Base-by-base conservation (phyloP, 2,329 filamentous ascomycete genomes). In the Colletotrichum sp. region DNA sequence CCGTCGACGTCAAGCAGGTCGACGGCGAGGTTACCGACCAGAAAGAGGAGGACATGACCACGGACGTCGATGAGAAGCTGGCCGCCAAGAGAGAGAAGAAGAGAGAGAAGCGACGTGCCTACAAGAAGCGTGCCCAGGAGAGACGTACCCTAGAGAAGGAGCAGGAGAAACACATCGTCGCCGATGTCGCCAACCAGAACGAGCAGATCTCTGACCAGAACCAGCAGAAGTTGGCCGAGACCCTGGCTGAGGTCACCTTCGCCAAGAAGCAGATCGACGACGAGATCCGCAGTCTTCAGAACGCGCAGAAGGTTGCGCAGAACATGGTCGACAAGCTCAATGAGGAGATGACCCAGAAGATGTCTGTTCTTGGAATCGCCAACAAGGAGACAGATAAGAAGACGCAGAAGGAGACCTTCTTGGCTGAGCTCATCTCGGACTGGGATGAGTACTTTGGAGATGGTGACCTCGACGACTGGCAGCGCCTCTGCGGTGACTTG, bases 401-500 rank as follows among this genome's bases (percentile, higher is more conserved):
- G 57, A 26, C 5, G 5, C 36, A 63, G 13, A 26, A 63, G 39
- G 24, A 68, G 52, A 24, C n/a, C 44, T 49, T 49, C n/a, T 49
- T 21, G 44, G 52, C 18, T 44, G 15, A 65, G 57, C 26, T 15
- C 24, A 12, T 72, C 32, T 16, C 34, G 8, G 64, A 72, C 12
- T 85, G 84, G 80, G 60, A 82, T 2, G 12, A 71, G 10, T 86
- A 86, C 75, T 83, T 84, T 21, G 79, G 82, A 24, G 71, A 78
- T 30, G 79, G 80, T 15, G 57, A 70, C 7, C 82, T 90, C 0
- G 78, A 79, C 6, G 85, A 88, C 76, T 90, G 87, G 86, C 86
- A 87, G 71, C 80, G 83, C 3, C 80, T 90, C 28, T 87, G 89
- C 80, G 13, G 24, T 1, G 87, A 90, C 74, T 80, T 91, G 21